Evolutionary conservation across 495 filamentous ascomycete genomes (phyloP), one percentile per base, ranked within the genome.

Genomic region (Lasiosphaeriaceae sp.): DNA sequence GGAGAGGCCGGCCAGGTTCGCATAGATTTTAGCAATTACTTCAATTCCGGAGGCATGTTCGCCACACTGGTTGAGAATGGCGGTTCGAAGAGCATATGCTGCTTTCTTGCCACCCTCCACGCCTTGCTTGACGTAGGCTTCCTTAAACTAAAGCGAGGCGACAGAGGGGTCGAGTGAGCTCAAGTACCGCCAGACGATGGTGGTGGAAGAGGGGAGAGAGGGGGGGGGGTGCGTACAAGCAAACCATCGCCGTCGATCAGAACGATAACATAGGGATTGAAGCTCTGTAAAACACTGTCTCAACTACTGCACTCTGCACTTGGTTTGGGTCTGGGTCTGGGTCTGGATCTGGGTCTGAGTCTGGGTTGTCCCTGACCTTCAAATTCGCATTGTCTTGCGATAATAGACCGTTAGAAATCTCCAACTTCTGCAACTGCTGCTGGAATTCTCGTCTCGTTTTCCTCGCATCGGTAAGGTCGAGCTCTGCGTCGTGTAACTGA

Each of bases 241-340:
- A 90, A 80, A 24, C 85, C 85, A 64, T 92, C 86, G 24, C 88
- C 89, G 65, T 95, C 90, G 51, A 95, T 80, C 56, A 95, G 73
- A 17, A 90, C 79, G 24, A 89, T 67, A 61, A 92, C 77, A 64
- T 90, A 93, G 9, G 86, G 83, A 75, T 92, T 87, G 49, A 81
- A 82, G 47, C 86, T 86, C 88, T 92, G 66, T 23, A 43, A 56
- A 52, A 37, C n/a, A 56, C 5, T 35, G 1, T 56, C 45, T 69
- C 52, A 67, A 71, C 50, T 21, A 23, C 47, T 43, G 47, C 22
- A 56, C 34, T 43, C 46, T 23, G 12, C 44, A 45, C 31, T 41
- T 41, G 39, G 14, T 52, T 47, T 19, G 35, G 31, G 20, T 31
- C 26, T 31, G 3, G 29, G 55, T 52, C 44, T 19, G 35, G 31